Percentiles rank a stretch among this genome's conserved stretches.
phyloP scores from a whole-genome alignment of 768 basidiomycete genomes.

The Boletus coccyginus region DNA sequence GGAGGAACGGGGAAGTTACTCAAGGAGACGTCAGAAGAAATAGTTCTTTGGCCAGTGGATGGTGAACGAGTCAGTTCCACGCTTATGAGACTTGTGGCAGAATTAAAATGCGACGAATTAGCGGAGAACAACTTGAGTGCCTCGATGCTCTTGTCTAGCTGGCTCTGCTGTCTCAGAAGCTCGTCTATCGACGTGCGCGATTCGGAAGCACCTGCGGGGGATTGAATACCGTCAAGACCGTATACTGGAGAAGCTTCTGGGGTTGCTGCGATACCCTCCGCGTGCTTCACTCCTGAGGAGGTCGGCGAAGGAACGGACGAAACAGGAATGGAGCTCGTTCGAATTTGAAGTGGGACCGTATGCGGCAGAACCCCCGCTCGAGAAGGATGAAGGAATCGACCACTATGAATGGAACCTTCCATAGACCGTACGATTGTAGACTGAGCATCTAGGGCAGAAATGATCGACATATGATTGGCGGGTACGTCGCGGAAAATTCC shows the following conservation, averaged over 20 bases:
- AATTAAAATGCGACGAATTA: constrained; percentile 34
- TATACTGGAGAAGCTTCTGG: constrained; percentile 42
- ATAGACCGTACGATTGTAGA: constrained; percentile 3
- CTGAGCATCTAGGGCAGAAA: constrained; percentile 8
- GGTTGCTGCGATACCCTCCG: neutral
- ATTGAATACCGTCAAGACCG: constrained; percentile 39
- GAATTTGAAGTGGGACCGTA: constrained; percentile 1
- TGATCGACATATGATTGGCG: neutral
- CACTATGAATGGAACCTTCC: constrained; percentile 5
- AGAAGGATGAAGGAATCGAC: neutral
- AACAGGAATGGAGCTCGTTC: neutral
- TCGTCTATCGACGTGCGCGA: constrained; percentile 44
- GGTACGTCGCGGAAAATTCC: constrained; percentile 6
- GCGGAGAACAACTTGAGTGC: constrained; percentile 47
- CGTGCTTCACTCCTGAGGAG: neutral
- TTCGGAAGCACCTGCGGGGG: constrained; percentile 5
- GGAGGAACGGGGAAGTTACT: constrained; percentile 72
- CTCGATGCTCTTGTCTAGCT: constrained; percentile 64
- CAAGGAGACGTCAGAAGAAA: constrained; percentile 57
- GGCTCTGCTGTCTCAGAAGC: constrained; percentile 57
- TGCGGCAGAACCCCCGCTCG: neutral
- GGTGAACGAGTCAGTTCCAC: constrained; percentile 18
- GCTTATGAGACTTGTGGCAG: constrained; percentile 22
- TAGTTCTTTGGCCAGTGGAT: constrained; percentile 26
- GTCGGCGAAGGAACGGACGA: neutral